Percentiles rank a stretch among this genome's conserved stretches.
Evolutionary conservation across 1,284 basidiomycete genomes (phyloP).

Genomic region (Tilletia indica): DNA sequence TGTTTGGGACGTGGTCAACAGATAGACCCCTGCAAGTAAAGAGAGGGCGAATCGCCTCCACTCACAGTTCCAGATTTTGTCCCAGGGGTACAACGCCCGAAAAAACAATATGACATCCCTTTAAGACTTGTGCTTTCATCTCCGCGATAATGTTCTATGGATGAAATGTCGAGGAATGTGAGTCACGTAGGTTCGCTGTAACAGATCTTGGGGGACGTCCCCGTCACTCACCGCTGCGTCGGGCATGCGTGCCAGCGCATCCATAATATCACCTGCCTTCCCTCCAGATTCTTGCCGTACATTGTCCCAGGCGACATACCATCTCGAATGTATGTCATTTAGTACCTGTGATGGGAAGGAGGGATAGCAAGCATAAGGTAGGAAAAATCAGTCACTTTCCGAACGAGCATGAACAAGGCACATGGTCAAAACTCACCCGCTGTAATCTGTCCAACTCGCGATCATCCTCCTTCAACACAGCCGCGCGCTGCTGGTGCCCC

Average conservation of each 20-base stretch:
- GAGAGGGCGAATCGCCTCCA: not conserved
- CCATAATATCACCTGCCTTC: not conserved
- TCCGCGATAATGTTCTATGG: conserved; percentile 71
- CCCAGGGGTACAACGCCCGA: conserved; percentile 90
- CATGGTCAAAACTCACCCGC: conserved; percentile 62
- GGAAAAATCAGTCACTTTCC: not conserved
- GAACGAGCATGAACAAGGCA: not conserved
- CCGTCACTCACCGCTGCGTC: conserved; percentile 17
- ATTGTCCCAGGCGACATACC: conserved; percentile 61
- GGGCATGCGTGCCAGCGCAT: conserved; percentile 18
- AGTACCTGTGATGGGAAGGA: no score
- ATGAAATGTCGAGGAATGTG: conserved; percentile 1
- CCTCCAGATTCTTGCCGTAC: conserved; percentile 16
- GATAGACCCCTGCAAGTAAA: no score
- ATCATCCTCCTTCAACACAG: conserved; percentile 83
- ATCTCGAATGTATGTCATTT: conserved; percentile 71
- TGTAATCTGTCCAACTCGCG: conserved; percentile 75
- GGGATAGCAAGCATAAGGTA: no score
- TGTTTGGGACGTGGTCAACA: no score
- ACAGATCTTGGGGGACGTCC: not conserved
- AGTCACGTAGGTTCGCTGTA: not conserved
- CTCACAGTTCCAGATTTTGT: conserved; percentile 66
- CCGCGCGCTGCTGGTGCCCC: conserved; percentile 48
- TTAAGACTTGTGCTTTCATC: conserved; percentile 73
- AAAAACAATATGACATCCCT: conserved; percentile 78